These are phyloP conservation scores for Iris pallida DNA, from an alignment of 116 monocot genomes.

Conservation along the genomic window DNA sequence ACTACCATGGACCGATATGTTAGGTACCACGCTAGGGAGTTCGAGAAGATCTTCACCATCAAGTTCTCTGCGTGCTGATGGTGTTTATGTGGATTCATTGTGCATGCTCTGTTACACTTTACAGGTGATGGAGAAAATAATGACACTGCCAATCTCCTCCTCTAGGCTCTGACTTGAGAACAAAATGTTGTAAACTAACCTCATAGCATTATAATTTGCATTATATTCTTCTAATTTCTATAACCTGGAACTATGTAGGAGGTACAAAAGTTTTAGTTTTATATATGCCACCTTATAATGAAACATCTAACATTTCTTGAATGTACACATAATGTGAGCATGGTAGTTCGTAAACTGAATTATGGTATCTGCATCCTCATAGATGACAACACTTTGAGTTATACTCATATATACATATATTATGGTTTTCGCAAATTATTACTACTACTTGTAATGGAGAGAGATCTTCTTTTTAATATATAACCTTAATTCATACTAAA, in stretches of 20 bases:
- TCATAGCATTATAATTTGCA: conserved; percentile 2
- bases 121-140: conserved; percentile 50
- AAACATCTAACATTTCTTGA: too few species aligned
- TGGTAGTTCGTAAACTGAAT: too few species aligned
- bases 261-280: too few species aligned
- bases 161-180: conserved; percentile 54
- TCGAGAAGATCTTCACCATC: conserved; percentile 74
- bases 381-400: too few species aligned
- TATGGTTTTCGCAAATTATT: too few species aligned
- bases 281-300: too few species aligned
- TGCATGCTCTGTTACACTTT: conserved; percentile 75
- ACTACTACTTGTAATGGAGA: neutral
- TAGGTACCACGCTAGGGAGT: conserved; percentile 89
- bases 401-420: too few species aligned
- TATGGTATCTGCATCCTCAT: too few species aligned
- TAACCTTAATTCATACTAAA: conserved; percentile 13
- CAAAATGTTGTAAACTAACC: conserved; percentile 56
- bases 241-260: too few species aligned
- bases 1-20: conserved; percentile 92
- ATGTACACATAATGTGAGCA: too few species aligned
- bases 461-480: neutral
- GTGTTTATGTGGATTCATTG: conserved; percentile 78
- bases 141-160: conserved; percentile 56
- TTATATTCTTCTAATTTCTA: neutral
- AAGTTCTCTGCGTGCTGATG: conserved; percentile 99